Percentiles rank a stretch among this genome's conserved stretches.
Evolutionary conservation across 23 red algal species (phyloP).

Genomic region (Agarophyton chilense): DNA sequence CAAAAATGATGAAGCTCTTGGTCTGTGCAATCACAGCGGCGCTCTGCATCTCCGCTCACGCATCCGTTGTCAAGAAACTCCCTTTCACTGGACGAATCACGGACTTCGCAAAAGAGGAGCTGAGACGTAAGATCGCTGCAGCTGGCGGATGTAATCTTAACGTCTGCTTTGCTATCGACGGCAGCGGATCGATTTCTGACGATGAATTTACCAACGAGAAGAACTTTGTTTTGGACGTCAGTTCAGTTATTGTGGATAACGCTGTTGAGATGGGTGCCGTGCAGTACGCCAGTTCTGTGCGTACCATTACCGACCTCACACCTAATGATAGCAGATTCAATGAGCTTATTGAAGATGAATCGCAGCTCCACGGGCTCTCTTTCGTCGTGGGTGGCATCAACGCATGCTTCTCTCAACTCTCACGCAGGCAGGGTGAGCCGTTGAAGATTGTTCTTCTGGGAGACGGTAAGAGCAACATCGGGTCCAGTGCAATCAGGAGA

Average conservation of each 20-base stretch:
- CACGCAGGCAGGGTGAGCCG: neutral
- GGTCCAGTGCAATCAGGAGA: neutral
- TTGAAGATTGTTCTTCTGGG: constrained; percentile 42
- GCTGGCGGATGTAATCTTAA: constrained; percentile 34
- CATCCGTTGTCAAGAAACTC: neutral
- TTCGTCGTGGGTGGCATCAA: constrained; percentile 33
- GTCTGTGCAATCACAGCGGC: neutral
- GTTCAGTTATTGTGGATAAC: constrained; percentile 26
- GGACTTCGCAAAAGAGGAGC: neutral
- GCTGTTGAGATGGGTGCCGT: constrained; percentile 26
- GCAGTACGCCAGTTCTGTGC: neutral
- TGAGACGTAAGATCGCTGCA: neutral
- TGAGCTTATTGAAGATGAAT: neutral
- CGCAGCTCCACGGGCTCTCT: neutral
- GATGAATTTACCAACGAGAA: constrained; percentile 18
- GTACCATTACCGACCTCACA: neutral
- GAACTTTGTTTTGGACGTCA: constrained; percentile 30
- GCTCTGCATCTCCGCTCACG: neutral
- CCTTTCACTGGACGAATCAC: neutral
- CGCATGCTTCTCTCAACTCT: constrained; percentile 19
- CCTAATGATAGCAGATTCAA: neutral
- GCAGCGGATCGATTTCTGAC: neutral
- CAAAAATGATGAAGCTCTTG: neutral
- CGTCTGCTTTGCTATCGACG: constrained; percentile 48
- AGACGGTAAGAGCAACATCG: neutral